Evolutionary conservation across 2,329 filamentous ascomycete genomes (phyloP).

Genomic region (Parascedosporium putredinis): DNA sequence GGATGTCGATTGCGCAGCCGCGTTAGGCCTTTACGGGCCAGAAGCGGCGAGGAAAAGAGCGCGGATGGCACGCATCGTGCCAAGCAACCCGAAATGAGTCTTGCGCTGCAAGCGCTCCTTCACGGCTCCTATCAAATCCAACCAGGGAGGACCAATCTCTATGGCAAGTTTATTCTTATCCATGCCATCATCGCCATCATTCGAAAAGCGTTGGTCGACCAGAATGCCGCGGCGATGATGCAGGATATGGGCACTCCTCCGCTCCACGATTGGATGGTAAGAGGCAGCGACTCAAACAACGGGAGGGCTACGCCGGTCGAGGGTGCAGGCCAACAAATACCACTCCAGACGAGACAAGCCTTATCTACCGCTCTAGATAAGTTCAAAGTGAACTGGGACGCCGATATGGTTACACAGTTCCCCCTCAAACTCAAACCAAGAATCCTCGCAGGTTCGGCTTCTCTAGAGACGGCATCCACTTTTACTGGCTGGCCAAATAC

Average conservation of each 20-base stretch:
- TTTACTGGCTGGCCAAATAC: conserved; percentile 60
- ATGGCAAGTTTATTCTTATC: conserved; percentile 64
- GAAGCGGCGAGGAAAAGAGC: conserved; percentile 45
- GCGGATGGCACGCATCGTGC: conserved; percentile 50
- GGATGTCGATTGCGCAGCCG: conserved; percentile 49
- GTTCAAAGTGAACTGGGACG: conserved; percentile 64
- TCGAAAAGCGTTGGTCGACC: conserved; percentile 30
- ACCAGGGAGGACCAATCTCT: conserved; percentile 57
- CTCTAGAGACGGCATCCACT: conserved; percentile 61
- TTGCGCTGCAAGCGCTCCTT: conserved; percentile 51
- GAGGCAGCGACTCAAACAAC: conserved; percentile 29
- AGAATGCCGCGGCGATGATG: conserved; percentile 21
- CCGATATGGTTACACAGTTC: conserved; percentile 61
- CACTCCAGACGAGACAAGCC: conserved; percentile 35
- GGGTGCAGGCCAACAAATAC: conserved; percentile 23
- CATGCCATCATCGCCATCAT: conserved; percentile 58
- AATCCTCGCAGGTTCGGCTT: conserved; percentile 54
- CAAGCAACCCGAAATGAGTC: conserved; percentile 54
- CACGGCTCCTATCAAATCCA: conserved; percentile 49
- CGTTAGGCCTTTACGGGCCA: conserved; percentile 52
- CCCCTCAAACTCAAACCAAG: conserved; percentile 33
- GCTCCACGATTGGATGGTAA: conserved; percentile 46
- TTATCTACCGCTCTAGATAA: conserved; percentile 53
- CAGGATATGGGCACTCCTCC: conserved; percentile 43
- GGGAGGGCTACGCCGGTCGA: conserved; percentile 36